Percentiles rank a stretch among this genome's conserved stretches.
Evolutionary conservation across 306 rosid genomes (phyloP).

Genomic region (Malus orientalis): DNA sequence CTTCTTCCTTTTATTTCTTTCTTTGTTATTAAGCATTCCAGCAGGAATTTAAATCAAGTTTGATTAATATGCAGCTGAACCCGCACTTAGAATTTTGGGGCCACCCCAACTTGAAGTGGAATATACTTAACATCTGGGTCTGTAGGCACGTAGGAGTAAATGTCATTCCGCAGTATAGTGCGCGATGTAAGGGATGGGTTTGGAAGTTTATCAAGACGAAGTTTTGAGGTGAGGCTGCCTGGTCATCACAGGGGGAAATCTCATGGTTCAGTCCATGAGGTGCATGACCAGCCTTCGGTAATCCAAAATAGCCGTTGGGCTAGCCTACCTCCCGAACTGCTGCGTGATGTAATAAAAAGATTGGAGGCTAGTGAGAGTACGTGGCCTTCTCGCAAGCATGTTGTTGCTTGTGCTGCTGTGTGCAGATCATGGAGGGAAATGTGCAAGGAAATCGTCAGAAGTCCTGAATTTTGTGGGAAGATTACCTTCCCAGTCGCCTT

Average conservation of each 20-base stretch:
- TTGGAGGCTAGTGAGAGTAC: conserved; percentile 77
- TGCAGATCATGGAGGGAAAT: conserved; percentile 92
- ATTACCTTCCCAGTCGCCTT: conserved; percentile 81
- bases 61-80: conserved; percentile 44
- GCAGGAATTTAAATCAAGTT: conserved; percentile 34
- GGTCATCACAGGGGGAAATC: conserved; percentile 69
- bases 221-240: conserved; percentile 74
- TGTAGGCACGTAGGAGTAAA: conserved; percentile 29
- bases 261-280: conserved; percentile 60
- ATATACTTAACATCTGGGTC: conserved; percentile 18
- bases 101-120: conserved; percentile 19
- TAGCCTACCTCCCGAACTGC: conserved; percentile 78
- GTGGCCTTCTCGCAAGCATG: conserved; percentile 80
- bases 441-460: conserved; percentile 73
- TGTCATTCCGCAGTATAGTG: conserved; percentile 92
- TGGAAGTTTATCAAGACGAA: conserved; percentile 79
- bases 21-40: conserved; percentile 40
- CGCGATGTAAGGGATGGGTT: conserved; percentile 82
- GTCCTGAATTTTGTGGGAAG: conserved; percentile 71
- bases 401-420: conserved; percentile 78
- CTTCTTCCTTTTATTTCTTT: conserved; percentile 36
- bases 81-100: conserved; percentile 6
- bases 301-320: conserved; percentile 76
- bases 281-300: conserved; percentile 31
- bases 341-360: conserved; percentile 70